phyloP scores from a whole-genome alignment of 2,329 filamentous ascomycete species.

The Rutstroemia sp. region DNA sequence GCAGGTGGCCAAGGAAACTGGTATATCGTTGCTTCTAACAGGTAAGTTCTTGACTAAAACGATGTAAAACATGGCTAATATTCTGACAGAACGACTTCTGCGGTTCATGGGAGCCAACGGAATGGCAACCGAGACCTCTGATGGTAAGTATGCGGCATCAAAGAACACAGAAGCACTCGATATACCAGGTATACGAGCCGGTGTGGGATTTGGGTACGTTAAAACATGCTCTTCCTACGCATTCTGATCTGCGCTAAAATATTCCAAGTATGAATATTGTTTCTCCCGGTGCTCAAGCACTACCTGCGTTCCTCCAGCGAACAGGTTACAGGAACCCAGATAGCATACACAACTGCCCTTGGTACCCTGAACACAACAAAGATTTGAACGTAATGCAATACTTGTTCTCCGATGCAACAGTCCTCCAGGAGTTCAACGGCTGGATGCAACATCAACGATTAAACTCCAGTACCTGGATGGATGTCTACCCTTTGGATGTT shows the following conservation, averaged over 20 bases:
- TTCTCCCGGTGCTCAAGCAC: not conserved
- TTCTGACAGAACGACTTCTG: not conserved
- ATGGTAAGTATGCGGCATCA: not conserved
- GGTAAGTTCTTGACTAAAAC: not conserved
- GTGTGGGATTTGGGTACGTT: not conserved
- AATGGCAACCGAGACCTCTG: not conserved
- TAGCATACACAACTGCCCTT: not conserved
- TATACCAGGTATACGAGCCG: not conserved
- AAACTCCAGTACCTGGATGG: not conserved
- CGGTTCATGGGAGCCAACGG: not conserved
- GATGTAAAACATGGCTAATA: not conserved
- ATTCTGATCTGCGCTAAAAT: no score
- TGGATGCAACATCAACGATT: not conserved
- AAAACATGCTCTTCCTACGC: not conserved
- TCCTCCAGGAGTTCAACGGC: not conserved
- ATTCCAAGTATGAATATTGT: not conserved
- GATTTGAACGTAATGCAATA: not conserved
- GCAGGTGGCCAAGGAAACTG: not conserved
- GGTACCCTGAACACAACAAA: not conserved
- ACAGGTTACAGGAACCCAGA: not conserved
- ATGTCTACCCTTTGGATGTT: not conserved
- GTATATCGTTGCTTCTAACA: not conserved
- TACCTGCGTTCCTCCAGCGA: not conserved
- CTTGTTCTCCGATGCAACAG: not conserved
- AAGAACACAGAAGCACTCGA: not conserved